Percentiles rank a stretch among this genome's conserved stretches.
Conservation (phyloP, 495 filamentous ascomycete genomes). For the Cryomyces minteri region DNA sequence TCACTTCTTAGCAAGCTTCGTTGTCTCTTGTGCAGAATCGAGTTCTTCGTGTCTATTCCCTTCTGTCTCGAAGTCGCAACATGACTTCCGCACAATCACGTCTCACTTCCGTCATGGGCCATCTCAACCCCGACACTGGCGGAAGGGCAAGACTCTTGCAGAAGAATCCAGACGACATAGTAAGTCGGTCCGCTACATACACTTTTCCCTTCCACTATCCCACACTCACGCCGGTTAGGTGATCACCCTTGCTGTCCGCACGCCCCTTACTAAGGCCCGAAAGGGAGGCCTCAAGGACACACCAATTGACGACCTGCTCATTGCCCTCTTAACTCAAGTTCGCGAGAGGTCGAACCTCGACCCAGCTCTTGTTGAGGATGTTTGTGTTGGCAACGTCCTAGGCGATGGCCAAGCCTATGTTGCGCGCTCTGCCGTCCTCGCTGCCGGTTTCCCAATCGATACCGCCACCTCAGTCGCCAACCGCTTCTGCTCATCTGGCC, state of each 20-base stretch:
- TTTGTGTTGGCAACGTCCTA: conserved; percentile 11
- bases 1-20: no score
- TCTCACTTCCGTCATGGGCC: no score
- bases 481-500: conserved; percentile 57
- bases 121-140: no score
- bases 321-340: neutral
- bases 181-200: no score
- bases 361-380: conserved; percentile 7
- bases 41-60: no score
- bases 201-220: no score
- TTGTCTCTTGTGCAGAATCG: no score
- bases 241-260: conserved; percentile 9
- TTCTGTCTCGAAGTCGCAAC: no score
- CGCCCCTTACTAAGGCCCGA: conserved; percentile 9
- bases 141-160: no score
- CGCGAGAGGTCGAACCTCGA: conserved; percentile 2
- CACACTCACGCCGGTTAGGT: conserved; percentile 9
- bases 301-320: conserved; percentile 1
- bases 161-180: no score
- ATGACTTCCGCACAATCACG: no score
- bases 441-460: conserved; percentile 38
- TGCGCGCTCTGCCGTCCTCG: neutral
- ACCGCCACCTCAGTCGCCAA: conserved; percentile 67
- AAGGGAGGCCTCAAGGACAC: conserved; percentile 15
- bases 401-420: neutral